Conservation (phyloP, 352 stramenopile species). For the Halophytophthora polymorphica region DNA sequence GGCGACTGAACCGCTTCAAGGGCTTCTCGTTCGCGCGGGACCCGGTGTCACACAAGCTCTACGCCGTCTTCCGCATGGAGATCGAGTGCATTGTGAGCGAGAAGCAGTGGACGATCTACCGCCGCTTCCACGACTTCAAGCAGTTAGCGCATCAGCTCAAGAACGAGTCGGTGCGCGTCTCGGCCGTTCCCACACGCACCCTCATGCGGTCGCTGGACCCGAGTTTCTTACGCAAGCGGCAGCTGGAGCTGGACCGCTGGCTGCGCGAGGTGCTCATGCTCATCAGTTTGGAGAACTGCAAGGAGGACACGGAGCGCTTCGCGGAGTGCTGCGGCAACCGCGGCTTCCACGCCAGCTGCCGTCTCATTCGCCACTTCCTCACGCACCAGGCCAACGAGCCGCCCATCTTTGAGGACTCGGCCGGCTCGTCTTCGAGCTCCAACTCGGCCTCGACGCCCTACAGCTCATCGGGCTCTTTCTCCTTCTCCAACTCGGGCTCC, state of each 20-base stretch:
- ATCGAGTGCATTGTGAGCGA: slow-evolving; percentile 84
- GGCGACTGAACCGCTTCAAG: slow-evolving; percentile 76
- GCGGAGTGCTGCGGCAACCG: slow-evolving; percentile 66
- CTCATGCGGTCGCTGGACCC: slow-evolving; percentile 81
- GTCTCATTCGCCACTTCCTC: slow-evolving; percentile 69
- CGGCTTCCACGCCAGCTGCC: slow-evolving; percentile 61
- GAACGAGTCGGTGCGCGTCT: slow-evolving; percentile 71
- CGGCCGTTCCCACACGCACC: slow-evolving; percentile 72
- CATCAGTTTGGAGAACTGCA: slow-evolving; percentile 78
- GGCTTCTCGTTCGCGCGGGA: slow-evolving; percentile 76
- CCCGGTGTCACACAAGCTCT: slow-evolving; percentile 59
- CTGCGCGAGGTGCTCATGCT: slow-evolving; percentile 81
- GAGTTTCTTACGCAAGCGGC: slow-evolving; percentile 80
- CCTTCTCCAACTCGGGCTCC: slow-evolving; percentile 25
- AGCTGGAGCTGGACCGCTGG: slow-evolving; percentile 83
- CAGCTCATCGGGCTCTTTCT: slow-evolving; percentile 27
- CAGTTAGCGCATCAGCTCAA: slow-evolving; percentile 81
- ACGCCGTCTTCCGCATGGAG: slow-evolving; percentile 80
- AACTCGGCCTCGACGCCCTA: slow-evolving; percentile 27
- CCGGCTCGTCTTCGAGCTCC: slow-evolving; percentile 17
- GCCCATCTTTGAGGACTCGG: slow-evolving; percentile 58
- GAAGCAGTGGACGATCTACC: slow-evolving; percentile 87
- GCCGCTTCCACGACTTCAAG: slow-evolving; percentile 85
- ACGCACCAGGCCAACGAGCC: slow-evolving; percentile 76
- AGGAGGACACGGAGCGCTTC: slow-evolving; percentile 57